Evolutionary conservation across 1,139 yeast species (phyloP), one percentile per base, ranked within the genome.

Genomic region (Debaryomycetaceae sp.): DNA sequence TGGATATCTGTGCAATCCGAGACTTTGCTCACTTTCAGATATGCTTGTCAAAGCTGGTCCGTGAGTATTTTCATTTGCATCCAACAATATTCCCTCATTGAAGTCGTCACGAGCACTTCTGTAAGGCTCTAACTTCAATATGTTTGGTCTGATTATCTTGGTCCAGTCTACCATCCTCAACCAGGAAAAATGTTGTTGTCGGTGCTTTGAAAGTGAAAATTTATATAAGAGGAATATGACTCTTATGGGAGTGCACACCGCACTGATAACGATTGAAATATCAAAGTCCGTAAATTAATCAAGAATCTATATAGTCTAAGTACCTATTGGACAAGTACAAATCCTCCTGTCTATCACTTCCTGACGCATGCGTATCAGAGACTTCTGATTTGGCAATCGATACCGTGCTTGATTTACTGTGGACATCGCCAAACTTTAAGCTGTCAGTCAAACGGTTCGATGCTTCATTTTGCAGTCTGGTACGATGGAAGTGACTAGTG

Each of bases 101-200:
- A 83, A 90, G 61, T 88, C 96, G 45, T 93, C 99, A 65, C 99
- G 74, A 1, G 99, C 99, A 67, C 99, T 93, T 46, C 97, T 77
- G 63, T 93, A 93, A 8, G 99, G 98, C 67, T 86, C 89, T 44
- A 91, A 72, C 2, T 79, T 68, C 50, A 81, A 74, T 48, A 91
- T 88, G 53, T 91, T 93, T 17, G 97, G 96, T 63, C 99, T 78
- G 1, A 88, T 85, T 17, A 88, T 62, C 13, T 76, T 70, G 42
- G 73, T 68, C 41, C 87, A 66, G 53, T 85, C 76, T 58, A 84
- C 81, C 60, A 77, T 72, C 58, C 57, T 57, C 17, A 17, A 17
- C 24, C 20, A 34, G n/a, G 24, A 13, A 37, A 41, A 14, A 14
- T 35, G 30, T 13, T 33, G 20, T 17, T 17, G 20, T 17, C 20